Conservation (phyloP, 306 rosid genomes). For the Lupinus albus region DNA sequence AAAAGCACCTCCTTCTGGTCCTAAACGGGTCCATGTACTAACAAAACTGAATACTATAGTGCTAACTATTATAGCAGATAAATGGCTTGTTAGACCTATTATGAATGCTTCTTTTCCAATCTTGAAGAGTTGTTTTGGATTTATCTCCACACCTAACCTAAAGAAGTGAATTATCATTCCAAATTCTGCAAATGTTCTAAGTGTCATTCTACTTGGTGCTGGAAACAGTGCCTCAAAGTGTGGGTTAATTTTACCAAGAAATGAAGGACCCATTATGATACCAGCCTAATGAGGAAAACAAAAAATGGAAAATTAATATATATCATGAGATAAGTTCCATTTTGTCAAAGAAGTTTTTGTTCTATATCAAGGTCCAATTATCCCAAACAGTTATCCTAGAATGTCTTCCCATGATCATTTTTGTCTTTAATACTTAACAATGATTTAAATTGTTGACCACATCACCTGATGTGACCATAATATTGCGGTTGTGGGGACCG, state of each 20-base stretch:
- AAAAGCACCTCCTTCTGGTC: background rate
- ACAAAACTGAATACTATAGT: background rate
- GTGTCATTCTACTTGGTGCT: constrained; percentile 1
- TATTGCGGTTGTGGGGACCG: no score
- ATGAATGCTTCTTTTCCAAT: constrained; percentile 25
- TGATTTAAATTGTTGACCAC: no score
- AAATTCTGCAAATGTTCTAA: constrained; percentile 45
- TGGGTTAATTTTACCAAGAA: background rate
- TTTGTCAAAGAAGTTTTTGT: background rate
- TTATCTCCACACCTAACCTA: constrained; percentile 36
- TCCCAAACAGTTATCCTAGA: no score
- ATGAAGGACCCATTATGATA: constrained; percentile 37
- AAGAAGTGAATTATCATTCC: constrained; percentile 44
- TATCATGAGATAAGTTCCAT: background rate
- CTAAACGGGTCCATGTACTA: background rate
- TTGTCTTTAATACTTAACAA: no score
- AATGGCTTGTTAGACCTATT: constrained; percentile 30
- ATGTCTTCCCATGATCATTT: no score
- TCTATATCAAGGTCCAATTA: no score
- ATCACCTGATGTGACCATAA: no score
- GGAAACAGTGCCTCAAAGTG: background rate
- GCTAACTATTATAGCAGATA: constrained; percentile 3
- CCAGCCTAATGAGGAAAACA: constrained; percentile 35
- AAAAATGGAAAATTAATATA: no score
- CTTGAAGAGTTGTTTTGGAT: constrained; percentile 9